These are phyloP conservation scores for Pseudoneurospora amorphoporcata DNA, from an alignment of 495 filamentous ascomycete species.

Conservation along the genomic window DNA sequence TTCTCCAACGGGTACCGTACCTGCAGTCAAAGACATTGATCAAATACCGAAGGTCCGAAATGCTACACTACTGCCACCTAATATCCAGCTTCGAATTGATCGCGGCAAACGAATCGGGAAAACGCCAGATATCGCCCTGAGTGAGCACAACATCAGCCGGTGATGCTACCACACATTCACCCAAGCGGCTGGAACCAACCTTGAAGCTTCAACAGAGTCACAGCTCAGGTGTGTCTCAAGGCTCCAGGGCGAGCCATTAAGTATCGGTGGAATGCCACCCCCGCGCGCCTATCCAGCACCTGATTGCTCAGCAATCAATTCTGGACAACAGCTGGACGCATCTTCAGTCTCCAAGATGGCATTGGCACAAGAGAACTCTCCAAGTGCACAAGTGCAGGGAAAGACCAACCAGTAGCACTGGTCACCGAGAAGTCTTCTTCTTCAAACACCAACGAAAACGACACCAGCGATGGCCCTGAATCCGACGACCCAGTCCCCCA, in stretches of 20 bases:
- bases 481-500: conserved; percentile 13
- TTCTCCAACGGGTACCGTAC: not conserved
- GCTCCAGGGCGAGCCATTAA: not conserved
- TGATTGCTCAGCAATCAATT: not conserved
- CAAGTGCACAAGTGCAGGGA: not conserved
- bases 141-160: not conserved
- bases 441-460: not conserved
- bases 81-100: not conserved
- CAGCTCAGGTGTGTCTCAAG: not conserved
- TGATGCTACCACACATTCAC: not conserved
- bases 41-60: not conserved
- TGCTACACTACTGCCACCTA: not conserved
- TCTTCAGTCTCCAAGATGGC: no score
- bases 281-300: not conserved
- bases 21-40: not conserved
- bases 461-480: not conserved
- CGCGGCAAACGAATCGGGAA: not conserved
- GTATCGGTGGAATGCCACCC: not conserved
- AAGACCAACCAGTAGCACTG: not conserved
- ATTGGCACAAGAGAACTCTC: no score
- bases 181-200: not conserved
- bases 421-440: not conserved
- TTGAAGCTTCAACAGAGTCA: not conserved
- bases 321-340: not conserved
- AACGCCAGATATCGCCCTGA: not conserved